A percentile compares a stretch with the other conserved stretches of the same genome.
These are phyloP conservation scores for Claviceps purpurea DNA, from an alignment of 2,329 filamentous ascomycete genomes.

Conservation along the genomic window DNA sequence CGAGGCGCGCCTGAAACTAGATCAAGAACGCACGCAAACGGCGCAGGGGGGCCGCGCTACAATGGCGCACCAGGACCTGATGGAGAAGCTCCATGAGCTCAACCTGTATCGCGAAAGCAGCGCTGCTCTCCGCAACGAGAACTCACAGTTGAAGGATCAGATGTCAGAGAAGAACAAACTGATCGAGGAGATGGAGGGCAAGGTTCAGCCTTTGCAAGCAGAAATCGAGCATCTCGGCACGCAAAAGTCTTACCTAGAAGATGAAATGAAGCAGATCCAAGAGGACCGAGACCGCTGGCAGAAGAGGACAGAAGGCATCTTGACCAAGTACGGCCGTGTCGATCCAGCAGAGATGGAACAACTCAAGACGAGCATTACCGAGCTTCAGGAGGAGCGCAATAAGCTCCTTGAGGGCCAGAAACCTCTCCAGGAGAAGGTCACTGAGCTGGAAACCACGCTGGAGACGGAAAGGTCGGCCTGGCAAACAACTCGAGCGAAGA, in stretches of 20 bases:
- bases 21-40: conserved; percentile 71
- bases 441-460: conserved; percentile 36
- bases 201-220: conserved; percentile 70
- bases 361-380: conserved; percentile 63
- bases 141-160: conserved; percentile 62
- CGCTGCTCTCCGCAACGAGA: conserved; percentile 77
- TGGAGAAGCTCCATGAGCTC: conserved; percentile 89
- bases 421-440: conserved; percentile 39
- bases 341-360: conserved; percentile 88
- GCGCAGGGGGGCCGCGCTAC: conserved; percentile 60
- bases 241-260: conserved; percentile 66
- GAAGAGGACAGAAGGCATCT: conserved; percentile 87
- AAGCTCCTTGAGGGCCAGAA: conserved; percentile 35
- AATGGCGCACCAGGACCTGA: conserved; percentile 74
- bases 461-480: conserved; percentile 43
- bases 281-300: conserved; percentile 92
- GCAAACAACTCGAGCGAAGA: conserved; percentile 36
- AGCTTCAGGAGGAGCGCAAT: conserved; percentile 52
- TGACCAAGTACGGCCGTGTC: conserved; percentile 90
- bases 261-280: conserved; percentile 77
- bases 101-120: conserved; percentile 95
- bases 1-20: conserved; percentile 74
- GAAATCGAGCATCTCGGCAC: conserved; percentile 73
- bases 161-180: conserved; percentile 61
- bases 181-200: conserved; percentile 58